phyloP scores from a whole-genome alignment of 1,284 basidiomycete genomes.

The Rhodotorula mucilaginosa region DNA sequence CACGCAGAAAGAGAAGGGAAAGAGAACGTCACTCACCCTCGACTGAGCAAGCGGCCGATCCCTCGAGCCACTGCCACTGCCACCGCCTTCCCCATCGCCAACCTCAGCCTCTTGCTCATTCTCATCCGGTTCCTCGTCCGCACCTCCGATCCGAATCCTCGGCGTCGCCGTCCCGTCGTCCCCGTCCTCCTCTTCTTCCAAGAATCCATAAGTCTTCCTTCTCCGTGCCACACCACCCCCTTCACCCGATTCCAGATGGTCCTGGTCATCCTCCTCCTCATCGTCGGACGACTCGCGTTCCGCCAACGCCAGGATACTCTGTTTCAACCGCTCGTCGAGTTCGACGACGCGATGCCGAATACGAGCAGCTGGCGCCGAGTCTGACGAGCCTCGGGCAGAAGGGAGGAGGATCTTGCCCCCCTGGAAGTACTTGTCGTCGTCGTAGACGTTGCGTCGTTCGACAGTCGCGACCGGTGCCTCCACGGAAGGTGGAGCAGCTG shows the following conservation, averaged over 20 bases:
- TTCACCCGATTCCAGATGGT: conserved; percentile 27
- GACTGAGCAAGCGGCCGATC: neutral
- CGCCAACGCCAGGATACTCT: conserved; percentile 62
- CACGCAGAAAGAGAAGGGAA: neutral
- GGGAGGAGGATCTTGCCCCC: conserved; percentile 4
- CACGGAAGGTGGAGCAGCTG: too few relatives aligned
- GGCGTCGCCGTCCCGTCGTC: conserved; percentile 31
- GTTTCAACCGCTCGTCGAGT: conserved; percentile 31
- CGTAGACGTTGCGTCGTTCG: conserved; percentile 61
- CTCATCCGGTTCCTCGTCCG: conserved; percentile 3
- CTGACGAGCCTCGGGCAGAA: too few relatives aligned
- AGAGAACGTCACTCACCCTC: neutral
- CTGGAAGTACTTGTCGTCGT: conserved; percentile 51
- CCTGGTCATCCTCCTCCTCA: conserved; percentile 57
- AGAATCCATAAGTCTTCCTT: conserved; percentile 3
- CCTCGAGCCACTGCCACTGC: too few relatives aligned
- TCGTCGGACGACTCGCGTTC: conserved; percentile 63
- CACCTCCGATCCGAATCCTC: conserved; percentile 44
- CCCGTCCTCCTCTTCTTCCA: conserved; percentile 19
- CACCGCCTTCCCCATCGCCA: neutral
- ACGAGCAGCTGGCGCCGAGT: too few relatives aligned
- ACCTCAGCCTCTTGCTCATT: conserved; percentile 2
- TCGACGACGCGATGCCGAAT: neutral
- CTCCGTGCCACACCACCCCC: too few relatives aligned
- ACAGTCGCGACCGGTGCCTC: conserved; percentile 51